Percentiles rank a stretch among this genome's conserved stretches.
These are phyloP conservation scores for Neofusicoccum sp. DNA, from an alignment of 2,329 filamentous ascomycete species.

Conservation along the genomic window DNA sequence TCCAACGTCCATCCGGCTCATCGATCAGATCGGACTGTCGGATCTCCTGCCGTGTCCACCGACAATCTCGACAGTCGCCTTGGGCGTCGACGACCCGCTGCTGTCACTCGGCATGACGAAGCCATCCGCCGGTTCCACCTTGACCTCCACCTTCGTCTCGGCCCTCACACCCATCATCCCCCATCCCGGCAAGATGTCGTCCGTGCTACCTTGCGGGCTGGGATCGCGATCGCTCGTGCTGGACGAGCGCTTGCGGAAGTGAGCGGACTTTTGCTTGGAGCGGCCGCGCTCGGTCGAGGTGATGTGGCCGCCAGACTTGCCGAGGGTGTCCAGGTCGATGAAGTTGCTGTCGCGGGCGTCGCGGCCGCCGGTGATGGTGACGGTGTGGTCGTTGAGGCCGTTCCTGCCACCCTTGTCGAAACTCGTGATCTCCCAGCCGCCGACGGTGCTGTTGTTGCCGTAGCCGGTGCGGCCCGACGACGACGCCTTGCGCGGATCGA, in stretches of 20 bases:
- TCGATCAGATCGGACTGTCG: background rate
- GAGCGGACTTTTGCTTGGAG: background rate
- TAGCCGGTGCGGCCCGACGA: background rate
- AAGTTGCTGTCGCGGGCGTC: constrained; percentile 10
- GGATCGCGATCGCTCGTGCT: constrained; percentile 22
- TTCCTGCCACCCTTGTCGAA: constrained; percentile 16
- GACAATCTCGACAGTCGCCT: background rate
- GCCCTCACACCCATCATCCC: constrained; percentile 27
- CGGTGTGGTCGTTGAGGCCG: constrained; percentile 3
- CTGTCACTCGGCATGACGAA: background rate
- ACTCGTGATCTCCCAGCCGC: constrained; percentile 18
- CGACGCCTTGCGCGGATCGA: constrained; percentile 17
- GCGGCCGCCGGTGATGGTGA: constrained; percentile 20
- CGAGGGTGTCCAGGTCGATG: constrained; percentile 6
- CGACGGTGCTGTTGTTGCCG: background rate
- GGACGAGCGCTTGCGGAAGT: background rate
- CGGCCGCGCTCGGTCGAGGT: background rate
- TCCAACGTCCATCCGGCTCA: background rate
- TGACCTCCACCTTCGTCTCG: constrained; percentile 35
- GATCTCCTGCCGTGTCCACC: background rate
- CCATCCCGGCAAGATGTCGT: constrained; percentile 30
- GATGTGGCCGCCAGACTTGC: constrained; percentile 3
- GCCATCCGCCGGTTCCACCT: constrained; percentile 1
- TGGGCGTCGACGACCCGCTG: background rate
- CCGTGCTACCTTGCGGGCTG: constrained; percentile 33